Evolutionary conservation across 2,329 filamentous ascomycete species (phyloP), one percentile per base, ranked within the genome.

Genomic region (Daldinia eschscholtzii): DNA sequence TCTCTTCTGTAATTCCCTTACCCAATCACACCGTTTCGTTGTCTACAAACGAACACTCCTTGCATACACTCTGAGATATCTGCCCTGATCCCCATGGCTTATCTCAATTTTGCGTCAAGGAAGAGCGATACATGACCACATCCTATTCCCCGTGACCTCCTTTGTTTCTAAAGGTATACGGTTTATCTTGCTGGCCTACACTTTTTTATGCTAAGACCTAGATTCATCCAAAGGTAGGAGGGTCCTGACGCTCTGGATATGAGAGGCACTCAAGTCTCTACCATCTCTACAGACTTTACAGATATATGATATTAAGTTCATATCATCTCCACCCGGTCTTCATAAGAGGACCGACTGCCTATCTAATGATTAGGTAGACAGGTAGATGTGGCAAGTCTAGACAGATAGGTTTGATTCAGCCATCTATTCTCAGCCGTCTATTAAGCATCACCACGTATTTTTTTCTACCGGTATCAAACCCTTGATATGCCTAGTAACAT

Each of bases 71-170:
- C 74, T 77, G 75, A 77, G 73, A 73, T 74, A 71, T 60, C 44
- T 42, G 70, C 72, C 73, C 23, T 67, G 72, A 71, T 66, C 73
- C 48, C 72, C 72, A 68, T 76, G 74, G 74, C 67, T 64, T 73
- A 71, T 76, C 69, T 77, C 75, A 74, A 76, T 76, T 76, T 76
- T 76, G 41, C 73, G 75, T 76, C 75, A 76, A 76, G 75, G 75
- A 75, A 76, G 61, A 77, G 26, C 33, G 42, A 68, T 35, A 35
- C 61, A 35, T 26, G 63, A 60, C 64, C 65, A 70, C 69, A 57
- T 70, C 57, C 66, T 72, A 64, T 72, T 72, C 59, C 33, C 61
- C 65, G 59, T 70, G 67, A 60, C 67, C 67, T 71, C 52, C 50
- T 67, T 57, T 58, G 42, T 9, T 55, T 46, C 59, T 46, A 65